Evolutionary conservation across 441 rosid species (phyloP).

Genomic region (Omphalea diandra): DNA sequence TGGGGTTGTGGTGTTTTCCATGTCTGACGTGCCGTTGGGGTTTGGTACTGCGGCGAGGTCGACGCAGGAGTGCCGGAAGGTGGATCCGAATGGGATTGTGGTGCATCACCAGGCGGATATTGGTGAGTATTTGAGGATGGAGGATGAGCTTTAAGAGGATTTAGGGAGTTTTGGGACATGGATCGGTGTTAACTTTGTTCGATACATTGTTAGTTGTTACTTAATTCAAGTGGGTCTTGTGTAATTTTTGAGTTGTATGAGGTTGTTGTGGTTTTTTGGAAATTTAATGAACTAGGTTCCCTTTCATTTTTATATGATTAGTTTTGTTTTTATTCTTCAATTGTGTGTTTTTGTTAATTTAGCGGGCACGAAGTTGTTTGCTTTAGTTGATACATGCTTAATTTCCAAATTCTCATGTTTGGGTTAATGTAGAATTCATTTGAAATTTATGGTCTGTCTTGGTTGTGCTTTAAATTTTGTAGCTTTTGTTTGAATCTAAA

Average conservation of each 20-base stretch:
- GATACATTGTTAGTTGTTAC: slow-evolving; percentile 10
- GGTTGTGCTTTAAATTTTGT: too few species aligned
- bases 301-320: too few species aligned
- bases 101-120: slow-evolving; percentile 86
- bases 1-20: slow-evolving; percentile 88
- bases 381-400: too few species aligned
- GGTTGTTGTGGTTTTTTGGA: background rate
- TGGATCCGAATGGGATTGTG: slow-evolving; percentile 87
- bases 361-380: too few species aligned
- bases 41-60: slow-evolving; percentile 84
- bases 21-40: slow-evolving; percentile 89
- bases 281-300: background rate
- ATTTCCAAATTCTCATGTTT: too few species aligned
- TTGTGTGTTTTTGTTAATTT: background rate
- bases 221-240: background rate
- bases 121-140: slow-evolving; percentile 92
- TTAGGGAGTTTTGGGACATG: slow-evolving; percentile 1
- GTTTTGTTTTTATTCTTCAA: background rate
- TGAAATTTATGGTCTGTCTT: too few species aligned
- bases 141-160: slow-evolving; percentile 65
- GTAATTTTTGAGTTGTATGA: slow-evolving; percentile 9
- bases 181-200: slow-evolving; percentile 2
- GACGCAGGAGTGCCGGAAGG: slow-evolving; percentile 81
- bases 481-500: too few species aligned
- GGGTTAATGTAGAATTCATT: background rate